Base-by-base conservation (phyloP, 2,329 filamentous ascomycete genomes). In the Elsinoe arachidis region DNA sequence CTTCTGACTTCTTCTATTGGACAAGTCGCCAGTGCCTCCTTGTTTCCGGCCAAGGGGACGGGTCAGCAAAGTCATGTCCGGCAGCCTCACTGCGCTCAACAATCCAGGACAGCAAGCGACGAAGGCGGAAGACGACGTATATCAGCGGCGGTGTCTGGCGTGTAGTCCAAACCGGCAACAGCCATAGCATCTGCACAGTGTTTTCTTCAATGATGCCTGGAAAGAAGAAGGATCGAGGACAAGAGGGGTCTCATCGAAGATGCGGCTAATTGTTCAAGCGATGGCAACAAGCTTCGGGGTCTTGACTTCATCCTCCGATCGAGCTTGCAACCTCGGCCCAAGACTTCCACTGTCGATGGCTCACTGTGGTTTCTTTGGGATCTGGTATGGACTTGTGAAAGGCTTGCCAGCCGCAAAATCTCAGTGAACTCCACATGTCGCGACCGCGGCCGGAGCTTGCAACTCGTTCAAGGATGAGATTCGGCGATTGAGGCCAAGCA, bases 1-100 rank as follows among this genome's bases (percentile, higher is more conserved):
- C 49, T 39, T 53, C 35, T 14, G 49, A 39, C 49, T 21, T 34
- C 49, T 53, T 53, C 49, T 10, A 53, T 53, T 53, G 49, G 49
- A 53, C 34, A 53, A 53, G 49, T 39, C 17, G 49, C 49, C 49
- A 53, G 39, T 39, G 49, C 10, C 49, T 53, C 49, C 49, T 39
- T 53, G 49, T 53, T 39, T 53, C 49, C 49, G 49, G 34, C 4
- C 33, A 11, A 15, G 34, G 7, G 17, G 34, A 19, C 11, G 30
- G 11, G 15, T 34, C 34, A 15, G 26, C 26, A 30, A 15, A 17
- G 26, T 53, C 30, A 51, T 51, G 33, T 35, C 46, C 46, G 41
- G 6, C 17, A 46, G 41, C 3, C 17, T 26, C 23, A 26, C 23
- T 3, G 23, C 23, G 23, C 23, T 26, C 3, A 26, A 26, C 6